Base-by-base conservation (phyloP, 257 asterid species). In the Parsonsia alboflavescens region DNA sequence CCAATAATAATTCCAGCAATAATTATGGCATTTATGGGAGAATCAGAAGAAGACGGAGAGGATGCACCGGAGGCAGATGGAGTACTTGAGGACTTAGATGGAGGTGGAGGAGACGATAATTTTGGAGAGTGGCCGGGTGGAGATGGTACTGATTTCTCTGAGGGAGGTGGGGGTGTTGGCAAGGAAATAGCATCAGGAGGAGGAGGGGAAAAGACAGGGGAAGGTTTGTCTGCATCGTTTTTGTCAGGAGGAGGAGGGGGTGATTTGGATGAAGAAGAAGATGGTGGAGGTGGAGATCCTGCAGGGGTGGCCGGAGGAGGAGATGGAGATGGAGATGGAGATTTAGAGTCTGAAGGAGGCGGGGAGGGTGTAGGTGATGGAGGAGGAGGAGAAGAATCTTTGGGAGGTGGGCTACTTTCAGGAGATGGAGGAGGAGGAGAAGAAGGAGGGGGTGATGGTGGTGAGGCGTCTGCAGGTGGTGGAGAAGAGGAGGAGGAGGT, bases 1-100 rank as follows among this genome's bases (percentile, higher is more conserved):
- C 68, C 85, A 7, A 72, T 65, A 8, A 64, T 73, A 12, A 77
- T 65, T 57, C 87, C 89, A 5, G 71, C 83, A 24, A 77, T 30
- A 21, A 83, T 58, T 30, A 44, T 58, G 26, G 50, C 28, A 30
- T 70, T 36, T 21, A 73, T 21, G 19, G 82, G n/a, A 10, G 78
- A 36, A 58, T 64, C 30, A 57, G 82, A 49, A 54, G 28, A 22
- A 49, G 80, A n/a, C 10, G 82, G 26, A 11, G 86, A 53, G 0
- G 84, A 17, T 48, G 80, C 17, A 1, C 54, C 28, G 42, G 77
- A 68, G n/a, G 24, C 65, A 59, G 81, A 72, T n/a, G 78, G 21
- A 24, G 73, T 22, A 58, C 44, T 50, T 33, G 74, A 33, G 17
- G 79, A 22, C 10, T 33, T 66, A 0, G 75, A 49, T 72, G 70